Conservation (phyloP, 768 basidiomycete genomes). For the Sutorius australiensis region DNA sequence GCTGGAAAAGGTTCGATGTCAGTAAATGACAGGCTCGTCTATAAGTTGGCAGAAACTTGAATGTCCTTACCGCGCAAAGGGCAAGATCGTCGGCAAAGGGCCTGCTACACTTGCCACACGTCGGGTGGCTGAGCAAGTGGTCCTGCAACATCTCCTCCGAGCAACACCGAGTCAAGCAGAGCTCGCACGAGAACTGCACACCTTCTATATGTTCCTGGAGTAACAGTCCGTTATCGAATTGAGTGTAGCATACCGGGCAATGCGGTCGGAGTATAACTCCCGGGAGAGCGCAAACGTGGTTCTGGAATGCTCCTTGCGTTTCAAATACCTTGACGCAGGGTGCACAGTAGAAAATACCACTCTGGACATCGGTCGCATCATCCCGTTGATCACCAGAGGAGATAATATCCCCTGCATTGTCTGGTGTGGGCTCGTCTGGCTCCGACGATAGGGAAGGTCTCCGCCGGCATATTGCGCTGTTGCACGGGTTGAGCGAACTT, state of each 20-base stretch:
- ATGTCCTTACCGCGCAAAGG: conserved; percentile 20
- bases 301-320: conserved; percentile 1
- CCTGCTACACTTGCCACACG: conserved; percentile 21
- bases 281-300: conserved; percentile 16
- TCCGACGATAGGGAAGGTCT: neutral
- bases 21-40: neutral
- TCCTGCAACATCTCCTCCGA: conserved; percentile 25
- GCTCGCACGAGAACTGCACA: conserved; percentile 15
- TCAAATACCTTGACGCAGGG: conserved; percentile 17
- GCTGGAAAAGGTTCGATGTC: conserved; percentile 13
- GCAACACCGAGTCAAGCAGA: conserved; percentile 20
- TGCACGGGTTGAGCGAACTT: neutral
- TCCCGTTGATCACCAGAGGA: neutral
- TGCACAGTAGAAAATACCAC: conserved; percentile 7
- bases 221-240: conserved; percentile 16
- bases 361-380: neutral
- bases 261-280: conserved; percentile 12
- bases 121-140: conserved; percentile 22
- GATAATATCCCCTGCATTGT: neutral
- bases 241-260: conserved; percentile 21
- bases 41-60: neutral
- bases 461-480: conserved; percentile 9
- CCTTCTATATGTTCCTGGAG: conserved; percentile 20
- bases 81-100: conserved; percentile 18
- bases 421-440: neutral